Evolutionary conservation across 2,329 filamentous ascomycete species (phyloP).

Genomic region (Zymoseptoria ardabiliae): DNA sequence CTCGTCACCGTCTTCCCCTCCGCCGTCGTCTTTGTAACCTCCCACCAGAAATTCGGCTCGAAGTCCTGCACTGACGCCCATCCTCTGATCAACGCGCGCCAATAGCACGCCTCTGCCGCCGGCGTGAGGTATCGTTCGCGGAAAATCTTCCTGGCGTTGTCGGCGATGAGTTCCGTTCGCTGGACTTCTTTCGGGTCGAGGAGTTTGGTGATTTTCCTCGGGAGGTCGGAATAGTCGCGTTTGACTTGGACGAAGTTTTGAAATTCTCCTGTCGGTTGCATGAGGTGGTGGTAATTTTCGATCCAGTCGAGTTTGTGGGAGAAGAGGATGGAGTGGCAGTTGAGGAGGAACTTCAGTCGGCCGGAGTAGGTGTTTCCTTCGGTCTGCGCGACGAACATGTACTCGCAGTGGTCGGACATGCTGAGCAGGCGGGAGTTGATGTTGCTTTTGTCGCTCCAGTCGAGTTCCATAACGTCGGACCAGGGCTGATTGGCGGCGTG

Average conservation of each 20-base stretch:
- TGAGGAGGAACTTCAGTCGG: slow-evolving; percentile 28
- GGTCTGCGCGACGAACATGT: slow-evolving; percentile 24
- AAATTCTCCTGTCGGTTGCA: slow-evolving; percentile 18
- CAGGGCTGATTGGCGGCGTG: slow-evolving; percentile 27
- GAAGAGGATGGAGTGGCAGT: slow-evolving; percentile 26
- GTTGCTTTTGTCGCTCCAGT: slow-evolving; percentile 16
- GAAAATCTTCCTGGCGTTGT: slow-evolving; percentile 19
- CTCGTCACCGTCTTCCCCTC: slow-evolving; percentile 15
- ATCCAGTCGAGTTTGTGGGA: slow-evolving; percentile 26
- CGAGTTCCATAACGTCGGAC: slow-evolving; percentile 30
- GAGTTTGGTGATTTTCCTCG: slow-evolving; percentile 18
- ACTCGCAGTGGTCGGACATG: slow-evolving; percentile 24
- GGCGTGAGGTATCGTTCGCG: slow-evolving; percentile 24
- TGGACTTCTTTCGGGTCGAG: slow-evolving; percentile 19
- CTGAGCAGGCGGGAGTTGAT: slow-evolving; percentile 19
- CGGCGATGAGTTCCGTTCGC: slow-evolving; percentile 16
- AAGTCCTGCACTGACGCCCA: slow-evolving; percentile 41
- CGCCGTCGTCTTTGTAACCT: slow-evolving; percentile 14
- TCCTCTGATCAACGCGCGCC: slow-evolving; percentile 23
- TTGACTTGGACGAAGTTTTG: slow-evolving; percentile 27
- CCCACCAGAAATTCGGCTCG: slow-evolving; percentile 18
- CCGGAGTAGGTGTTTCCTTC: slow-evolving; percentile 27
- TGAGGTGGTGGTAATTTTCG: slow-evolving; percentile 24
- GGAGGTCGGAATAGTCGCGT: slow-evolving; percentile 24
- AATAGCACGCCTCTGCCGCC: slow-evolving; percentile 27